Evolutionary conservation across 176 grass and related monocot species (phyloP), one percentile per base, ranked within the genome.

Genomic region (Poa annua): DNA sequence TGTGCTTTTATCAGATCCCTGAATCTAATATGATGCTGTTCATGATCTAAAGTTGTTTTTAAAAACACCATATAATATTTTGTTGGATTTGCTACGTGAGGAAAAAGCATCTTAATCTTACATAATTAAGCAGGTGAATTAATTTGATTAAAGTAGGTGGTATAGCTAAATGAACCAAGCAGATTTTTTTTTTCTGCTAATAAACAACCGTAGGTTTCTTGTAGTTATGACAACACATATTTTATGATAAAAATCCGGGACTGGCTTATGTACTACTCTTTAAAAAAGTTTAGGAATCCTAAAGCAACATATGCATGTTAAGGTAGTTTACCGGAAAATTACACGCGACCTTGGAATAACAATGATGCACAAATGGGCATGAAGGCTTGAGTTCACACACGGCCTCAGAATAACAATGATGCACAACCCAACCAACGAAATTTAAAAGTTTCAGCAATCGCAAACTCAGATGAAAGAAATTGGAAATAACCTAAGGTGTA

Each of bases 131-230:
- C 44, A 71, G 36, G 74, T 47, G 34, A 71, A 35, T 77, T 78
- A 24, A 83, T 26, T 66, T 89, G 49, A 20, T 42, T 89, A 54
- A 63, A 89, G 22, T 32, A 62, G 56, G 64, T 89, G 42, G 19
- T 74, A 21, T 65, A 47, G 24, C 44, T 25, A 51, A 86, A 36
- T 56, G 49, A 36, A 66, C 22, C 47, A 33, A 67, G 20, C 75
- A 86, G 53, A 22, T n/a, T 25, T 69, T 54, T 5, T 44, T 57
- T 78, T 3, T 48, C 12, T 48, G 13, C 70, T 17, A 69, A 16
- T 73, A 49, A 73, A 73, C 22, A 45, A 7, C 17, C n/a, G 3
- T 60, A 25, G 44, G 15, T 78, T 61, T 26, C 25, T 26, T 25
- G 8, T 77, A 5, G 21, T 77, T 60, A 25, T 77, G 56, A 61